phyloP scores from a whole-genome alignment of 2,329 filamentous ascomycete species.

The Didymella exigua region DNA sequence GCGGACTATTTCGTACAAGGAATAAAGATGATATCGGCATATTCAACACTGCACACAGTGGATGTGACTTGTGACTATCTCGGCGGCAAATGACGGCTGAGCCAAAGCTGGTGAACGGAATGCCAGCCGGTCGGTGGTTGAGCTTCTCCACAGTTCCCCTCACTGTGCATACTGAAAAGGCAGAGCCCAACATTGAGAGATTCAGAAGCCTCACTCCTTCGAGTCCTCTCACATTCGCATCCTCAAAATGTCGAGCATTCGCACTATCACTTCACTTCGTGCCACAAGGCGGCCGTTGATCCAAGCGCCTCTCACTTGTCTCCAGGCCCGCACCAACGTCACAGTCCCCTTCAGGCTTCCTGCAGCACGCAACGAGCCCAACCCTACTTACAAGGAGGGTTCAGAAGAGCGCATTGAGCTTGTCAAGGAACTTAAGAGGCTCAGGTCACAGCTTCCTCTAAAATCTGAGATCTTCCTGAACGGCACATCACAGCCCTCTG shows the following conservation, averaged over 20 bases:
- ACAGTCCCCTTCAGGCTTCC: constrained; percentile 39
- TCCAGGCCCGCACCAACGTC: constrained; percentile 33
- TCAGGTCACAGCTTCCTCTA: constrained; percentile 35
- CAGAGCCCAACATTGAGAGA: constrained; percentile 9
- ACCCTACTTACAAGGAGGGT: constrained; percentile 37
- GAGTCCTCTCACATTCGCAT: constrained; percentile 1
- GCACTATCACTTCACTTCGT: constrained; percentile 22
- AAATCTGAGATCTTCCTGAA: constrained; percentile 35
- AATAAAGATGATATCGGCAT: constrained; percentile 7
- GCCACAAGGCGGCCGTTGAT: constrained; percentile 20
- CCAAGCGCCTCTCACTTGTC: constrained; percentile 15
- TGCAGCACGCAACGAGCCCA: constrained; percentile 37
- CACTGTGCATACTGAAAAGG: constrained; percentile 19
- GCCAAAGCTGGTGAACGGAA: constrained; percentile 11
- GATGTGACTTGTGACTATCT: constrained; percentile 7
- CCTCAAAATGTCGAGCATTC: constrained; percentile 25
- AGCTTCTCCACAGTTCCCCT: constrained; percentile 18
- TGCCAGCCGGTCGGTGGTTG: constrained; percentile 10
- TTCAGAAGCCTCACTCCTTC: constrained; percentile 4
- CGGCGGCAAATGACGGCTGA: constrained; percentile 22
- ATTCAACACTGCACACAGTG: not conserved
- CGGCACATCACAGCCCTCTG: constrained; percentile 31
- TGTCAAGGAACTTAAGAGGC: constrained; percentile 31
- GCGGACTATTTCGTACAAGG: not conserved
- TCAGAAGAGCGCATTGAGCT: constrained; percentile 35